A percentile compares a stretch with the other conserved stretches of the same genome.
Evolutionary conservation across 108 stramenopile species (phyloP).

Genomic region (Pelagomonas calceolata): DNA sequence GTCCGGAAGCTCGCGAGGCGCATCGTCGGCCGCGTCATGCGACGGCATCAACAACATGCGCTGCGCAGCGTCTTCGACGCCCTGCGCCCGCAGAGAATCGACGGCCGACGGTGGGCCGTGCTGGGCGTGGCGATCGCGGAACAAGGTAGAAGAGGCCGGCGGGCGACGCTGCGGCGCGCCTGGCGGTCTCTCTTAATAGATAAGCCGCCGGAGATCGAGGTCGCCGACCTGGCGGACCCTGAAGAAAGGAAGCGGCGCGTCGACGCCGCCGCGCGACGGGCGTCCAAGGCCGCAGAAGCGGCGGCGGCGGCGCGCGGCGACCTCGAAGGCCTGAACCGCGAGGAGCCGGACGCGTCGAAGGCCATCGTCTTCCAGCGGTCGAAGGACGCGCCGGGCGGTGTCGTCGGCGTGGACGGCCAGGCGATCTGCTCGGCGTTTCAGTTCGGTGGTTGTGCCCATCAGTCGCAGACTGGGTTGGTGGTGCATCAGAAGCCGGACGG

Average conservation of each 20-base stretch:
- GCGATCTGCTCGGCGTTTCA: neutral
- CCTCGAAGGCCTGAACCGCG: neutral
- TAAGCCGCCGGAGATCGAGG: neutral
- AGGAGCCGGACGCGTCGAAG: neutral
- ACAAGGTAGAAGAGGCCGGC: neutral
- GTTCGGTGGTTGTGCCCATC: neutral
- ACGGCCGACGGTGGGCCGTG: neutral
- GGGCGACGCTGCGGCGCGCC: no score
- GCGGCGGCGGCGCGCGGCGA: neutral
- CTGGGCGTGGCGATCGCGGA: neutral
- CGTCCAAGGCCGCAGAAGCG: neutral
- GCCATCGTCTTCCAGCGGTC: neutral
- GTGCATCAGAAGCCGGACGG: neutral
- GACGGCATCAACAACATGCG: no score
- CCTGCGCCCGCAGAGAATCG: no score
- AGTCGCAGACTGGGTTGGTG: neutral
- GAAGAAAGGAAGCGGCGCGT: neutral
- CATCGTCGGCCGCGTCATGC: no score
- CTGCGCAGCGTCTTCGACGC: no score
- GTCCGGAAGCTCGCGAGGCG: no score
- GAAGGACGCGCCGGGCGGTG: neutral
- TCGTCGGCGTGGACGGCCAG: neutral
- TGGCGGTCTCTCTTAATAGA: no score
- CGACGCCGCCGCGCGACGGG: neutral
- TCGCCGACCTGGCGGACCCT: neutral